Base-by-base conservation (phyloP, 495 filamentous ascomycete genomes). In the Penicillium canariense region DNA sequence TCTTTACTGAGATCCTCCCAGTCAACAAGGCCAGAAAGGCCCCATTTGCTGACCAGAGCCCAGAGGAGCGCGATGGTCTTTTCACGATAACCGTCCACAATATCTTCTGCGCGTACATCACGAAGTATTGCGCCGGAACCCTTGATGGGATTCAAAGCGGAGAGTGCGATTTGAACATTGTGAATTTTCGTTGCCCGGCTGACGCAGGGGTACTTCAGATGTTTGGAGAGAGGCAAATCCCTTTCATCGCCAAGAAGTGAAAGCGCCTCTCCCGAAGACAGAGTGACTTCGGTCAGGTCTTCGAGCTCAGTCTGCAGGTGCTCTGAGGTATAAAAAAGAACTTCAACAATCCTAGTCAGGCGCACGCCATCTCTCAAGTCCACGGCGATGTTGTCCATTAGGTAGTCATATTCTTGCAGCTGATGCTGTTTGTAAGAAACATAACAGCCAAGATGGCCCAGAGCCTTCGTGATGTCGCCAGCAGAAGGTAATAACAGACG, bases 41-140 rank as follows among this genome's bases (percentile, higher is more conserved):
- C 83, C 71, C 77, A 80, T 60, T 77, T 76, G 26, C 79, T 77
- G 27, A 88, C 77, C 28, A 88, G 69, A 14, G 72, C 69, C 85
- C 84, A 87, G 10, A 88, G 68, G 15, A 88, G 71, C 1, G 76
- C 75, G 17, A 87, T 72, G 2, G 85, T 87, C 67, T 82, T 87
- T 59, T 88, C 85, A 26, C 85, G 78, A 54, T 86, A 80, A 5
- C 85, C 85, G 58, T 88, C 79, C 5, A 87, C 81, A 35, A 87
- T 82, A 36, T 88, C 83, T 39, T 83, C 81, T 1, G 85, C 74
- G 17, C 66, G 73, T 17, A 84, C 59, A n/a, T 68, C 62, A 18
- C 68, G 56, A 15, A 75, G 52, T 25, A 77, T 63, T 4, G 51
- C 34, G 2, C 55, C 61, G 8, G 73, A 64, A 3, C 74, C 73